Conservation (phyloP, 2,329 filamentous ascomycete species). For the Pyrenophora teres region DNA sequence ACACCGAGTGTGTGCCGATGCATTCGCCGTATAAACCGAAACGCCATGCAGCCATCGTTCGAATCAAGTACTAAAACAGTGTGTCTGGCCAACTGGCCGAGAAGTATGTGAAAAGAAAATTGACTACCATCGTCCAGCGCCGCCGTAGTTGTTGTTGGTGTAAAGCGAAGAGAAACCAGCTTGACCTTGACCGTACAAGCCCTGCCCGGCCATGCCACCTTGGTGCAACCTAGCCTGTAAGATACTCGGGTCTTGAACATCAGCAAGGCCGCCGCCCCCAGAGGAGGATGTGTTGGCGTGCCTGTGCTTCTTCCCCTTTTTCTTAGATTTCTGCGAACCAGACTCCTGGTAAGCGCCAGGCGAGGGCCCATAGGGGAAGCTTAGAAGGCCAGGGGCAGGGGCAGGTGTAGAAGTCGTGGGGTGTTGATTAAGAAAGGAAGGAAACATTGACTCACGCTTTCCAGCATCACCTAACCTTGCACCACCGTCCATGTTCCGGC, state of each 20-base stretch:
- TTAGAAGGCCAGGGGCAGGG: slow-evolving; percentile 88
- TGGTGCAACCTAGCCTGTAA: slow-evolving; percentile 97
- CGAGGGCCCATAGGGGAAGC: slow-evolving; percentile 87
- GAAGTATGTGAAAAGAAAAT: slow-evolving; percentile 41
- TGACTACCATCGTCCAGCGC: slow-evolving; percentile 46
- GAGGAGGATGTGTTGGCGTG: slow-evolving; percentile 99
- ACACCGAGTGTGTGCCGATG: slow-evolving; percentile 45
- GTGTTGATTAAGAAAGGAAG: slow-evolving; percentile 87
- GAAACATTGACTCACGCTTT: slow-evolving; percentile 99
- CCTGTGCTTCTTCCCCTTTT: slow-evolving; percentile 99
- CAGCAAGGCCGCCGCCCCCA: slow-evolving; percentile 97
- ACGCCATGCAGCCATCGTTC: slow-evolving; percentile 47
- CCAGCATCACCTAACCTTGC: slow-evolving; percentile 78
- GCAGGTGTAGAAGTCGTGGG: slow-evolving; percentile 80
- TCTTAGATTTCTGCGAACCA: slow-evolving; percentile 93
- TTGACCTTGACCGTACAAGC: slow-evolving; percentile 84
- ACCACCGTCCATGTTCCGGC: slow-evolving; percentile 63
- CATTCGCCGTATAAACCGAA: slow-evolving; percentile 43
- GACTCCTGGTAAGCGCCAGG: slow-evolving; percentile 87
- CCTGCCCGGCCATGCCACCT: slow-evolving; percentile 79
- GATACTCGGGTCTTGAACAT: slow-evolving; percentile 99
- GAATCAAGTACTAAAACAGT: slow-evolving; percentile 41
- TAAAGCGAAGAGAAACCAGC: slow-evolving; percentile 95
- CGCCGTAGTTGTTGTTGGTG: slow-evolving; percentile 59
- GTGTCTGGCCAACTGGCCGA: slow-evolving; percentile 31